Percentiles rank a stretch among this genome's conserved stretches.
phyloP scores from a whole-genome alignment of 352 stramenopile species.

The Phytophthora cryptogea region DNA sequence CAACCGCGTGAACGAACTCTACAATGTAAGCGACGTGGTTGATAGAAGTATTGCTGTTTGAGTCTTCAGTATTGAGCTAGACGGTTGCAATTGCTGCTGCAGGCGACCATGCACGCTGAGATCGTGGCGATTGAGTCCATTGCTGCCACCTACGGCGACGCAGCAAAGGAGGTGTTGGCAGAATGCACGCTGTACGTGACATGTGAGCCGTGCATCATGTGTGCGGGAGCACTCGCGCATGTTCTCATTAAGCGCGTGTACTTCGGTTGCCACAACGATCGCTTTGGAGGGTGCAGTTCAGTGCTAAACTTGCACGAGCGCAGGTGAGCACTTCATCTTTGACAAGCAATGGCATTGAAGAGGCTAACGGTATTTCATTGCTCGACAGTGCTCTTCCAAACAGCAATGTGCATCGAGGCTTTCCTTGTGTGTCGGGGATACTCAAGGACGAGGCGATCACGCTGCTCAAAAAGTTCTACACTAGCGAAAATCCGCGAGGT shows the following conservation, averaged over 20 bases:
- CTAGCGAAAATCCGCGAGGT: constrained; percentile 88
- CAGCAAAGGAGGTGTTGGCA: constrained; percentile 50
- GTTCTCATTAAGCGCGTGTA: constrained; percentile 78
- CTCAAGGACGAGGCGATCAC: constrained; percentile 85
- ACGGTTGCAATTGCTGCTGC: neutral
- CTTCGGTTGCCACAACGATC: constrained; percentile 93
- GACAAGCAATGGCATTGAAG: neutral
- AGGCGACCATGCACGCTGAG: constrained; percentile 92
- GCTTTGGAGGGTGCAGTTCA: constrained; percentile 92
- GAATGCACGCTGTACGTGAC: constrained; percentile 88
- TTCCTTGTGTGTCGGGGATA: constrained; percentile 68
- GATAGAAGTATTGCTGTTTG: neutral
- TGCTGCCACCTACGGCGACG: constrained; percentile 45
- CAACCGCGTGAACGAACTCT: constrained; percentile 90
- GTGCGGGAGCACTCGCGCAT: constrained; percentile 83
- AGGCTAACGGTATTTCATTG: neutral
- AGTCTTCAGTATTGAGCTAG: neutral
- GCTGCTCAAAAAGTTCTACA: constrained; percentile 90
- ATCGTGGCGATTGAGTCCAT: constrained; percentile 91
- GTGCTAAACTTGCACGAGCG: constrained; percentile 85
- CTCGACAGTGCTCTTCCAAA: constrained; percentile 43
- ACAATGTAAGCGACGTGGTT: constrained; percentile 55
- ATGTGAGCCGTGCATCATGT: constrained; percentile 96
- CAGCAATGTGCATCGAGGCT: constrained; percentile 57
- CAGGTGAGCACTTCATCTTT: constrained; percentile 26